Percentiles rank a stretch among this genome's conserved stretches.
phyloP scores from a whole-genome alignment of 2,329 filamentous ascomycete genomes.

The Dactylellina haptotyla region DNA sequence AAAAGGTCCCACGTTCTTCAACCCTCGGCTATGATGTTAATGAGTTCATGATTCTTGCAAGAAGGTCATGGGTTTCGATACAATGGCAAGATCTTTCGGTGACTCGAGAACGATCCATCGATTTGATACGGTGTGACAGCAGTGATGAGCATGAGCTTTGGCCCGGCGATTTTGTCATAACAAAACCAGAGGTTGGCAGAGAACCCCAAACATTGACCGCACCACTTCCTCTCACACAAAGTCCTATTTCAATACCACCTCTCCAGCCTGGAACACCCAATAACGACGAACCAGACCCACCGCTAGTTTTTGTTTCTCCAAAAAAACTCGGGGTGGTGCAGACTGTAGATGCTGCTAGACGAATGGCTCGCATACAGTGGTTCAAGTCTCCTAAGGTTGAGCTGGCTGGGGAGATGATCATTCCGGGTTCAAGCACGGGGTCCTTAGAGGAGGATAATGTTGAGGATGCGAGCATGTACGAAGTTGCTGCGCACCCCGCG shows the following conservation, averaged over 20 bases:
- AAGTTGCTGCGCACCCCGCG: constrained; percentile 66
- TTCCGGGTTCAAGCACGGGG: constrained; percentile 64
- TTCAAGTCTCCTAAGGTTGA: constrained; percentile 62
- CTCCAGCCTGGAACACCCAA: constrained; percentile 6
- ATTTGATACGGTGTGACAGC: constrained; percentile 65
- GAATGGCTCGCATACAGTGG: constrained; percentile 69
- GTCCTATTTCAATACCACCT: constrained; percentile 7
- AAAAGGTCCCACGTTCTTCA: constrained; percentile 64
- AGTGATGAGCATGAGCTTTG: constrained; percentile 69
- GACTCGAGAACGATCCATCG: constrained; percentile 64
- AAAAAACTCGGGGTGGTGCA: constrained; percentile 69
- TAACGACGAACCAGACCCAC: constrained; percentile 14
- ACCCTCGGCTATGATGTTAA: constrained; percentile 70
- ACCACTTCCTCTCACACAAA: constrained; percentile 7
- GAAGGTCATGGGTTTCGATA: constrained; percentile 66
- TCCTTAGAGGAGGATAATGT: constrained; percentile 60
- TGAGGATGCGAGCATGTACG: constrained; percentile 70
- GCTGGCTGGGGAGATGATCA: constrained; percentile 60
- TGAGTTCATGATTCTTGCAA: constrained; percentile 66
- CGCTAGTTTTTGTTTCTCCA: constrained; percentile 61
- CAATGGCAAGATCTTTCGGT: constrained; percentile 70
- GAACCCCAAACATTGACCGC: constrained; percentile 38
- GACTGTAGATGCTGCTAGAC: constrained; percentile 67
- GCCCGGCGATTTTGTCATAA: constrained; percentile 68
- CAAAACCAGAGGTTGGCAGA: constrained; percentile 62